Evolutionary conservation across 495 filamentous ascomycete species (phyloP), one percentile per base, ranked within the genome.

Genomic region (Schizothecium vesticola): DNA sequence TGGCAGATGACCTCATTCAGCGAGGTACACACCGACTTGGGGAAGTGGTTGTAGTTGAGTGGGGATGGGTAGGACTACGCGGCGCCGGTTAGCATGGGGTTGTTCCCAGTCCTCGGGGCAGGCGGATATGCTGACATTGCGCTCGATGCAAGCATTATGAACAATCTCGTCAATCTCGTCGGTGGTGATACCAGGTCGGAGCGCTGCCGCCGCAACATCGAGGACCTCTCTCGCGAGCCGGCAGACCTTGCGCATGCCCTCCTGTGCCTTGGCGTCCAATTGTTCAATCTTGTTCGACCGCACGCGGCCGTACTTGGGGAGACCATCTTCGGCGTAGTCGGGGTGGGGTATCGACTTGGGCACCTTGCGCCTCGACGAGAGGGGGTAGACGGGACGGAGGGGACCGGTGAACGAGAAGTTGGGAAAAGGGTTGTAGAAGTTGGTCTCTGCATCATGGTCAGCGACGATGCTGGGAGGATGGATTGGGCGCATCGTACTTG

Each of bases 21-120:
- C 2, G 93, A 97, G 1, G 93, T 98, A 79, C 95, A 99, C 59
- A 97, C 89, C 1, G 95, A 99, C 83, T 99, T 99, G 66, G 95
- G 95, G 82, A 97, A 99, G 77, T 92, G 84, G 83, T 89, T 88
- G 78, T 99, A 99, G 82, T 99, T 99, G 10, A 99, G 80, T 2
- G 94, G 92, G 0, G 95, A 99, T 0, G 95, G 95, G 73, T 99
- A 99, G 13, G 93, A 91, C 95, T 98, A 63, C n/a, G 31, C 3
- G n/a, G 36, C 2, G n/a, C 10, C 67, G 36, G 68, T 72, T 58
- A 80, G 69, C 33, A 65, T 29, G 26, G 11, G 25, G 22, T 22
- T 8, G 7, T 3, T 5, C 29, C 62, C 3, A 16, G 12, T n/a
- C 7, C 1, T 21, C 16, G 36, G 36, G 3, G 29, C 11, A 1